Base-by-base conservation (phyloP, 2,329 filamentous ascomycete genomes). In the Phyllosticta capitalensis region DNA sequence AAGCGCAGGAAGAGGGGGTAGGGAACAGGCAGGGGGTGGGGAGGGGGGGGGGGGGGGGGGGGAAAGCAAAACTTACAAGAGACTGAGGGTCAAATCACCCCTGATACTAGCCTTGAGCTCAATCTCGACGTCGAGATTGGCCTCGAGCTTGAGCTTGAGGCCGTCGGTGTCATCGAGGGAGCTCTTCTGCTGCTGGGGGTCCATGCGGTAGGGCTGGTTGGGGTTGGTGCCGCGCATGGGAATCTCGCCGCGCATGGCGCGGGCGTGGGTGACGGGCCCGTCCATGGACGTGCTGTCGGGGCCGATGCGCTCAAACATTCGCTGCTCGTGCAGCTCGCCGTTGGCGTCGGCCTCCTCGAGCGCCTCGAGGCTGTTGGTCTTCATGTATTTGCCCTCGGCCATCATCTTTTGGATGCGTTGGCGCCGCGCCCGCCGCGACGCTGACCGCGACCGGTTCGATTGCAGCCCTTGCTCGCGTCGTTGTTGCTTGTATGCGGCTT, bases 71-170 rank as follows among this genome's bases (percentile, higher is more conserved):
- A 85, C 83, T 78, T 81, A 90, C 87, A 88, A 83, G 68, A 94
- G 79, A 64, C 85, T 87, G 64, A 94, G 74, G 33, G 89, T 91
- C 64, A 95, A 75, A 75, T 95, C 90, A 68, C 90, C 90, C 67
- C 91, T 85, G 64, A 94, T 91, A 72, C 87, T 86, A 20, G 89
- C 89, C 79, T 94, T 94, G 62, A 94, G 80, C 67, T 90, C 87
- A 63, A 94, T 89, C 73, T 94, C 89, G 55, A 94, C 81, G 65
- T 94, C 89, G 60, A 94, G 78, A 72, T 92, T 91, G 59, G 90
- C 76, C 69, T 92, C 89, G 21, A 94, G 76, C 45, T 85, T 82
- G 69, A 92, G 73, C 71, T 85, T 85, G 69, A 90, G 72, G 48
- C 88, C 87, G 67, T 90, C 86, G 61, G 82, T 75, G 55, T 83